A percentile compares a stretch with the other conserved stretches of the same genome.
Evolutionary conservation across 192 early-diverging fungal species (phyloP).

Genomic region (Backusella australiensis): DNA sequence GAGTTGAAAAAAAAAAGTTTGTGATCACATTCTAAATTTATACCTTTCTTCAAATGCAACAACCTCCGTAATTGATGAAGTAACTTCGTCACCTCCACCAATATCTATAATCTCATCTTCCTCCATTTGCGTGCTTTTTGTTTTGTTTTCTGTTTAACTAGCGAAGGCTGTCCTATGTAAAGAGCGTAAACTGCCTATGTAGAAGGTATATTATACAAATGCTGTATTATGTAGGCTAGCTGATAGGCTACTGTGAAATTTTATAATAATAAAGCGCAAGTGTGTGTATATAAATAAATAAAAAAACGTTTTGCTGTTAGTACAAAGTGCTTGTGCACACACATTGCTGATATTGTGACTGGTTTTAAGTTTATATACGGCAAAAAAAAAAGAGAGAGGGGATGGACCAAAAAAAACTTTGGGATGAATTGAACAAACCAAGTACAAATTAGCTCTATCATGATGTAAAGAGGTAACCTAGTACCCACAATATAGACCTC

Average conservation of each 20-base stretch:
- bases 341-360: neutral
- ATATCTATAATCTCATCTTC: conserved; percentile 26
- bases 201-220: neutral
- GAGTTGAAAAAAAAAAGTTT: neutral
- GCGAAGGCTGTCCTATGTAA: neutral
- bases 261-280: no score
- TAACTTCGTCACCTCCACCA: conserved; percentile 14
- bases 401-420: neutral
- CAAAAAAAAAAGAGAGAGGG: neutral
- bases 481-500: neutral
- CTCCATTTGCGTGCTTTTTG: conserved; percentile 12
- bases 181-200: neutral
- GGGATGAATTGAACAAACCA: neutral
- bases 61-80: neutral
- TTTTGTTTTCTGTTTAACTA: neutral
- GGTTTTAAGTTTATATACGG: neutral
- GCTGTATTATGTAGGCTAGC: neutral
- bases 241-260: no score
- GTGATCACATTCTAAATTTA: conserved; percentile 6
- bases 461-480: neutral
- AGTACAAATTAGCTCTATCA: neutral
- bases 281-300: neutral
- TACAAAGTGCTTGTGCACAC: neutral
- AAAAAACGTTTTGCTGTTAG: neutral
- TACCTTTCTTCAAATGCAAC: neutral